Base-by-base conservation (phyloP, 2,329 filamentous ascomycete genomes). In the Gnomoniopsis sp. region DNA sequence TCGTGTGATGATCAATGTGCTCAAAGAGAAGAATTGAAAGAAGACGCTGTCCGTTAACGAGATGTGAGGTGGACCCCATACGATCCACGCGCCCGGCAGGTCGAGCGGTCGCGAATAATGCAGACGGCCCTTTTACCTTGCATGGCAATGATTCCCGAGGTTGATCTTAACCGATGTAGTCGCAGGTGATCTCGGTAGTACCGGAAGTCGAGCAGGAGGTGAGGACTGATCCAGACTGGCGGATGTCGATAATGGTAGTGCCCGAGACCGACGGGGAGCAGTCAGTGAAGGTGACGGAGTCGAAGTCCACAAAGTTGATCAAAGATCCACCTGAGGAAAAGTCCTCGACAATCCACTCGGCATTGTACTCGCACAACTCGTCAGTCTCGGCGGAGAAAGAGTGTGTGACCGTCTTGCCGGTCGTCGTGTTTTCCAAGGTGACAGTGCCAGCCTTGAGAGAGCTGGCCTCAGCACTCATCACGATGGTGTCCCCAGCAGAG, bases 261-360 rank as follows among this genome's bases (percentile, higher is more conserved):
- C 71, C 70, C 30, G 58, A 63, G 26, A 65, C 65, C 15, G 66
- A 68, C 12, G 74, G 75, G 17, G 65, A 64, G 30, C 73, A 70
- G 48, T 63, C 65, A 1, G 70, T 73, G 66, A 80, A 80, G 15
- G 70, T 69, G 11, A 82, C 71, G 6, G 65, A 72, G 21, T 73
- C 74, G 58, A 82, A 82, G 63, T 80, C 67, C 34, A 72, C 76
- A 52, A 82, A 71, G 0, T 72, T 63, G 3, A 82, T 75, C 56
- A 77, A 71, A 3, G 65, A 63, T 34, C 63, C 60, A 30, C 71
- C 69, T 3, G 67, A 64, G 58, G 75, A 68, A 59, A 79, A 81
- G 58, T 81, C 79, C 71, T 85, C 83, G 12, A 85, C 81, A 62
- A 86, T 85, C 82, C 83, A 87, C 66, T 86, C 83, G 11, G 81